Percentiles rank a stretch among this genome's conserved stretches.
Conservation (phyloP, 805 yeast genomes). For the Hanseniaspora jakobsenii region DNA sequence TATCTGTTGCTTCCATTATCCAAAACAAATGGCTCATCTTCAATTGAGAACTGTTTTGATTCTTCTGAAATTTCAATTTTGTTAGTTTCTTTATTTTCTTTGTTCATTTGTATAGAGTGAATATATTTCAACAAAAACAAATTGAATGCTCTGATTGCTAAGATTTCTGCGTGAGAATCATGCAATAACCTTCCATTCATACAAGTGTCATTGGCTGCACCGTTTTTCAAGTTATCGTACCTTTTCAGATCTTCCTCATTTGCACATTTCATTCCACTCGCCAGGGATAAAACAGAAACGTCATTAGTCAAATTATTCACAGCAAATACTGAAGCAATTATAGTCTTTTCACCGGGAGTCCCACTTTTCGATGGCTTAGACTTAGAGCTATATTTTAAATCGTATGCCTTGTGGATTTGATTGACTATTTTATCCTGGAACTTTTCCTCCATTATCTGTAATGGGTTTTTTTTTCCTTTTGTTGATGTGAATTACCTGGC, state of each 20-base stretch:
- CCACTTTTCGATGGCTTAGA: too few species aligned
- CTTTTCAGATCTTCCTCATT: constrained; percentile 40
- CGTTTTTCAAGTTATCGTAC: too few species aligned
- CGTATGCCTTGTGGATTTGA: background rate
- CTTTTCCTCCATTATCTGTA: too few species aligned
- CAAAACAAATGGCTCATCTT: too few species aligned
- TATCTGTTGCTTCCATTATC: constrained; percentile 19
- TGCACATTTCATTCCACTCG: constrained; percentile 75
- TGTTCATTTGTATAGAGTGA: background rate
- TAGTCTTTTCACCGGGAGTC: constrained; percentile 11
- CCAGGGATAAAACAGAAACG: constrained; percentile 34
- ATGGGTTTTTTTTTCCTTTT: too few species aligned
- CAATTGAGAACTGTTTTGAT: too few species aligned
- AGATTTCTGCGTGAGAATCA: constrained; percentile 83
- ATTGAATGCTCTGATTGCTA: constrained; percentile 63
- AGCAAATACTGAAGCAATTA: constrained; percentile 4
- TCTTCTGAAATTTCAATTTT: constrained; percentile 10
- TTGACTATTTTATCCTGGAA: background rate
- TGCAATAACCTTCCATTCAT: constrained; percentile 53
- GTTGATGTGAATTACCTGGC: too few species aligned
- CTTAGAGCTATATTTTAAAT: background rate
- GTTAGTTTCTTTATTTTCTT: constrained; percentile 17
- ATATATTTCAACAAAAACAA: constrained; percentile 43
- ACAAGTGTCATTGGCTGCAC: too few species aligned
- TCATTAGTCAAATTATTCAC: background rate